Evolutionary conservation across 2,329 filamentous ascomycete genomes (phyloP), one percentile per base, ranked within the genome.

Genomic region (Penicillium freii): DNA sequence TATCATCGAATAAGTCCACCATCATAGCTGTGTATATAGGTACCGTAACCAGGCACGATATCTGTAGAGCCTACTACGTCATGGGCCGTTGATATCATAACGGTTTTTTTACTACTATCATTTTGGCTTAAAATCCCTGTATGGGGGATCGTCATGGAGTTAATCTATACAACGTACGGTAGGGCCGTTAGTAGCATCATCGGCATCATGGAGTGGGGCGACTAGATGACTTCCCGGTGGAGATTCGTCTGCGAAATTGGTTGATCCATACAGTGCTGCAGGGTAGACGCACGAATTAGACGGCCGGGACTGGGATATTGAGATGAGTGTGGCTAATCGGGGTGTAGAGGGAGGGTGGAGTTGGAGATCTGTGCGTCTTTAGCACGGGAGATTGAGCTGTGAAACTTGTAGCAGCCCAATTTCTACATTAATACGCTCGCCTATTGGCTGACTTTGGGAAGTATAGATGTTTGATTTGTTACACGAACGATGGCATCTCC

Each of bases 31-130:
- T 52, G 54, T 61, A 63, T 58, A 58, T 56, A 57, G 29, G 27
- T 47, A 47, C 31, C n/a, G 11, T 44, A 39, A 50, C 42, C 58
- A 61, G 57, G 56, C 15, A 64, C 46, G 11, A 54, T 39, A 39
- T 25, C 19, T 25, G 47, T n/a, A 56, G 36, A 59, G 47, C 46
- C 40, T 38, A 56, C 60, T 63, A 66, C 64, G 64, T 66, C 64
- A 66, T 60, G 25, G 33, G 8, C 15, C 23, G 38, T 61, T 63
- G 63, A 64, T 66, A 66, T 66, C 64, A 66, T 64, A 21, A 54
- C 36, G 33, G 8, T 4, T 23, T 34, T 17, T 31, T 31, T n/a
- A 3, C 4, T 31, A n/a, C 17, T 23, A n/a, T 51, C 31, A 31
- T 15, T 38, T 48, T 25, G 39, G 43, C 21, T 25, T 52, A 13